phyloP scores from a whole-genome alignment of 2,329 filamentous ascomycete species.

The Monilinia aucupariae region DNA sequence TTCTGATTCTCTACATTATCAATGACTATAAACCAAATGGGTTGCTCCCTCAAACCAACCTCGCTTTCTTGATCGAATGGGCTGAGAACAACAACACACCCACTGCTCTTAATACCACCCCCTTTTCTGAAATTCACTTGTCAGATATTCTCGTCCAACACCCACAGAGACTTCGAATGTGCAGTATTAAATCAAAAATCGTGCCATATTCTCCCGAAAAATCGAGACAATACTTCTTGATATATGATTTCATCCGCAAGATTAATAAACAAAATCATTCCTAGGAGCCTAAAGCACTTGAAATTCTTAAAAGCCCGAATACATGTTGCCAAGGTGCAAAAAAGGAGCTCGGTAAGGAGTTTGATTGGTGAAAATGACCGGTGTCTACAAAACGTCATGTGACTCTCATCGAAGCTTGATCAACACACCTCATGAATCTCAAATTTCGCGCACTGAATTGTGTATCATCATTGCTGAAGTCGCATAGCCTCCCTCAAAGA shows the following conservation, averaged over 20 bases:
- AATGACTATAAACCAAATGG: conserved; percentile 43
- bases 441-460: too few relatives aligned
- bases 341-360: background rate
- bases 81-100: conserved; percentile 51
- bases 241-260: too few relatives aligned
- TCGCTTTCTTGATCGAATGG: conserved; percentile 67
- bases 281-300: background rate
- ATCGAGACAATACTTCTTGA: background rate
- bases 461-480: too few relatives aligned
- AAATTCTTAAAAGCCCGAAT: background rate
- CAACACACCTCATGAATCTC: background rate
- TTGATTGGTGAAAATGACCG: background rate
- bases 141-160: too few relatives aligned
- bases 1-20: conserved; percentile 43
- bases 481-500: too few relatives aligned
- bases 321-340: background rate
- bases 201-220: background rate
- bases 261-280: background rate
- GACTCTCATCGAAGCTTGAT: too few relatives aligned
- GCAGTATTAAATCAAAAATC: background rate
- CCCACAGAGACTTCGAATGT: background rate
- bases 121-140: background rate
- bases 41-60: conserved; percentile 47
- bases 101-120: conserved; percentile 29
- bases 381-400: background rate